phyloP scores from a whole-genome alignment of 345 rosid species.

The Heritiera littoralis region DNA sequence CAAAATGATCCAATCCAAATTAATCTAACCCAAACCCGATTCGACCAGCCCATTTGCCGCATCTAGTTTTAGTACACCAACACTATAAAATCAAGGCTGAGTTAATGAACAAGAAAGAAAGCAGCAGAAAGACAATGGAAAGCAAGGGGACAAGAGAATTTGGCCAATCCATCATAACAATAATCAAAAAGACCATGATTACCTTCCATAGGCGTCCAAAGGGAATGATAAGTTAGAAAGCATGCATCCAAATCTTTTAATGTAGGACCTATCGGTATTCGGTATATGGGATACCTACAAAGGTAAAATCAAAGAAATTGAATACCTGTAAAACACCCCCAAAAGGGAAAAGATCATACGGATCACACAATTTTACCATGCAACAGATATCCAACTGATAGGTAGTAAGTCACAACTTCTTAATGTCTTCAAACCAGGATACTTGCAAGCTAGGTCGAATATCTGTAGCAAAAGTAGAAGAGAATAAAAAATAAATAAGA shows the following conservation, averaged over 20 bases:
- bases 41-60: too few species aligned
- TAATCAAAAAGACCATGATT: constrained; percentile 1
- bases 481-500: constrained; percentile 7
- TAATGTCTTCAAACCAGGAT: constrained; percentile 32
- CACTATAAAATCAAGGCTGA: not conserved
- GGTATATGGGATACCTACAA: constrained; percentile 43
- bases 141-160: not conserved
- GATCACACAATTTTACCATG: constrained; percentile 35
- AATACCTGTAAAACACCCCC: not conserved
- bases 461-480: constrained; percentile 26
- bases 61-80: not conserved
- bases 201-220: constrained; percentile 38
- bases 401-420: constrained; percentile 43
- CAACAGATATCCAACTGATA: constrained; percentile 41
- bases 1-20: too few species aligned
- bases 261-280: constrained; percentile 43
- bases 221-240: constrained; percentile 41
- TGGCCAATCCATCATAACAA: not conserved
- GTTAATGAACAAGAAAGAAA: not conserved
- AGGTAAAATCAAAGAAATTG: constrained; percentile 14
- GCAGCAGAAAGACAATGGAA: not conserved
- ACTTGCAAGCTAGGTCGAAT: constrained; percentile 27
- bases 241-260: constrained; percentile 46
- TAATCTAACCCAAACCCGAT: too few species aligned
- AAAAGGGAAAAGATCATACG: not conserved